These are phyloP conservation scores for Leishmania turanica DNA, from an alignment of 208 protist genomes.

Conservation along the genomic window DNA sequence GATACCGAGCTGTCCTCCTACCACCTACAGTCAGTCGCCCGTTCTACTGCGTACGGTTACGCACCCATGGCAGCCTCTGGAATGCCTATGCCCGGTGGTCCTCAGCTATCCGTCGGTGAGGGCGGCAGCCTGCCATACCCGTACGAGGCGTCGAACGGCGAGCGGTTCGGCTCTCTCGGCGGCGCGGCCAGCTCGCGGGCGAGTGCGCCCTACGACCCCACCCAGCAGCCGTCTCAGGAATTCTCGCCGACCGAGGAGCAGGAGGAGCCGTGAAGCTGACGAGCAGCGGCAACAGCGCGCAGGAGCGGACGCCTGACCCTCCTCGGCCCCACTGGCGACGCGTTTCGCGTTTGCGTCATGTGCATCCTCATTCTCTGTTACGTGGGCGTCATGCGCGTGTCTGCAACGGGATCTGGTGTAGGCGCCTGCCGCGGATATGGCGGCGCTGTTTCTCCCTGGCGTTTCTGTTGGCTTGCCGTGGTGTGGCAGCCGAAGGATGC, in stretches of 20 bases:
- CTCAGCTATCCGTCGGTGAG: neutral
- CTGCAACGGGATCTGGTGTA: neutral
- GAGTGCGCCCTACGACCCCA: constrained; percentile 34
- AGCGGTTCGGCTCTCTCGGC: neutral
- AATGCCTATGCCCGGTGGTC: constrained; percentile 16
- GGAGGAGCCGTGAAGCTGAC: constrained; percentile 36
- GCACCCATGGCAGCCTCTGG: constrained; percentile 8
- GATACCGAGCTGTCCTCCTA: constrained; percentile 62
- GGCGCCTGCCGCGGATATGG: neutral
- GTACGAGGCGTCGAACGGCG: constrained; percentile 25
- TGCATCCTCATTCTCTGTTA: neutral
- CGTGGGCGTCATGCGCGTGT: neutral
- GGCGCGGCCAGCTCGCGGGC: constrained; percentile 25
- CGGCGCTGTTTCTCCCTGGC: neutral
- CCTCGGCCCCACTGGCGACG: neutral
- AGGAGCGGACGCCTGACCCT: neutral
- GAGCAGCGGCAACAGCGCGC: neutral
- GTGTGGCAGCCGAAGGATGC: neutral
- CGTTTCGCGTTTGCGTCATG: neutral
- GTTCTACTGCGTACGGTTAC: constrained; percentile 31
- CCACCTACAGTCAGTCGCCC: constrained; percentile 70
- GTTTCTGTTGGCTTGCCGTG: neutral
- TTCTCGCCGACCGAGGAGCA: constrained; percentile 62
- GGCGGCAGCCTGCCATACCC: constrained; percentile 25
- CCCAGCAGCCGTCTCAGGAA: constrained; percentile 36